Conservation (phyloP, 225 moss, liverwort and hornwort species). For the Sphagnum contortum region DNA sequence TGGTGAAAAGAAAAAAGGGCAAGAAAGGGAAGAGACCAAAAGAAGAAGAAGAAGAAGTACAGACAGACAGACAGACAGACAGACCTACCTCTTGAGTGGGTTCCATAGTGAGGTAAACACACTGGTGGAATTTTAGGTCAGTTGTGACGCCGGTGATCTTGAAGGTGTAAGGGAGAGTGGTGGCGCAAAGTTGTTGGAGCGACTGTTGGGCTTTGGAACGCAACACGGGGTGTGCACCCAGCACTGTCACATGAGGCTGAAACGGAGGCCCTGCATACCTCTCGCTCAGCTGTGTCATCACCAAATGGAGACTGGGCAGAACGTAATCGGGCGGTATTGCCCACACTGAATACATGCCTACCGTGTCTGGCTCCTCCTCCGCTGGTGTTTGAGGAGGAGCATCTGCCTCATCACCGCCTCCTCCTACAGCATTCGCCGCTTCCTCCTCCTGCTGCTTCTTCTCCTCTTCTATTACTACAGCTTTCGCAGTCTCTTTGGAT, state of each 20-base stretch:
- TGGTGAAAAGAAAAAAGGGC: no score
- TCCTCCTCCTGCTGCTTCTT: no score
- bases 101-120: constrained; percentile 38
- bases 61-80: no score
- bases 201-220: constrained; percentile 18
- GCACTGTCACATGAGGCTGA: constrained; percentile 43
- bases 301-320: constrained; percentile 21
- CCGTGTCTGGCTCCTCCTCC: no score
- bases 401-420: no score
- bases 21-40: no score
- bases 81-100: constrained; percentile 30
- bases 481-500: no score
- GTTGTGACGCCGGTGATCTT: constrained; percentile 26
- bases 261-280: constrained; percentile 28
- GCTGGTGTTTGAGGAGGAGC: no score
- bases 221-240: constrained; percentile 13
- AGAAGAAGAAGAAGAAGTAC: no score
- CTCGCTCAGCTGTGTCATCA: constrained; percentile 51
- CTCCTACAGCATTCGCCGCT: no score
- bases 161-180: constrained; percentile 33
- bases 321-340: constrained; percentile 36
- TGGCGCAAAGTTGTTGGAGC: constrained; percentile 29
- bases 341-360: constrained; percentile 38
- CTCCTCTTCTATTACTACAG: no score
- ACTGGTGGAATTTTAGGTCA: constrained; percentile 21